Evolutionary conservation across 208 protist species (phyloP).

Genomic region (Leptomonas seymouri): DNA sequence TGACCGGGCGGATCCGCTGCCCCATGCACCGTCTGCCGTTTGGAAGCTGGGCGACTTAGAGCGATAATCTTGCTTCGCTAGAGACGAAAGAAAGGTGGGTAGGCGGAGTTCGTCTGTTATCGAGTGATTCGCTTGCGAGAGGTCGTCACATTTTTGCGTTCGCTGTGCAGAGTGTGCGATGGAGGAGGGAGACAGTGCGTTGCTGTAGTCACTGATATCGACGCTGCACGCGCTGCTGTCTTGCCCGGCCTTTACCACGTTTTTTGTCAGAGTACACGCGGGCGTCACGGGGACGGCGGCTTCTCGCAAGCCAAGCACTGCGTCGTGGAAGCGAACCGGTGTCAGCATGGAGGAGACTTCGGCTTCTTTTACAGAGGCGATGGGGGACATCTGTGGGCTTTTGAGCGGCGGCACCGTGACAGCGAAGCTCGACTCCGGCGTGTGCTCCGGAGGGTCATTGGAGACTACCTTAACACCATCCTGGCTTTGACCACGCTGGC

Average conservation of each 20-base stretch:
- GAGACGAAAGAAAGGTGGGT: not conserved
- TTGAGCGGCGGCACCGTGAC: not conserved
- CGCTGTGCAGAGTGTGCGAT: not conserved
- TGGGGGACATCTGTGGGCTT: conserved; percentile 21
- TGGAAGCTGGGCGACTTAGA: not conserved
- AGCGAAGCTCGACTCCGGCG: not conserved
- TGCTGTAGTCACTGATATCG: not conserved
- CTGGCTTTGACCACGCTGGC: too few relatives aligned
- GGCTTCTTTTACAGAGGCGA: not conserved
- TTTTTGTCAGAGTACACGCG: not conserved
- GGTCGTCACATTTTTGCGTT: not conserved
- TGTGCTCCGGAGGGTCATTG: not conserved
- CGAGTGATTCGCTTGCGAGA: not conserved
- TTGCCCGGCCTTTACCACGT: not conserved
- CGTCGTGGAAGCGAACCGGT: not conserved
- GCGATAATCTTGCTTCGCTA: not conserved
- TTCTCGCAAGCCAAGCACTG: not conserved
- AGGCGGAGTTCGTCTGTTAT: not conserved
- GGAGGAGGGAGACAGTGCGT: not conserved
- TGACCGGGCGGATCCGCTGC: not conserved
- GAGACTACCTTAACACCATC: too few relatives aligned
- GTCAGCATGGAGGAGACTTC: not conserved
- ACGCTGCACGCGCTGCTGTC: not conserved
- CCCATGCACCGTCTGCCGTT: not conserved
- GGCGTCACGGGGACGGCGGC: not conserved